Evolutionary conservation across 2,329 filamentous ascomycete genomes (phyloP).

Genomic region (Macroventuria anomochaeta): DNA sequence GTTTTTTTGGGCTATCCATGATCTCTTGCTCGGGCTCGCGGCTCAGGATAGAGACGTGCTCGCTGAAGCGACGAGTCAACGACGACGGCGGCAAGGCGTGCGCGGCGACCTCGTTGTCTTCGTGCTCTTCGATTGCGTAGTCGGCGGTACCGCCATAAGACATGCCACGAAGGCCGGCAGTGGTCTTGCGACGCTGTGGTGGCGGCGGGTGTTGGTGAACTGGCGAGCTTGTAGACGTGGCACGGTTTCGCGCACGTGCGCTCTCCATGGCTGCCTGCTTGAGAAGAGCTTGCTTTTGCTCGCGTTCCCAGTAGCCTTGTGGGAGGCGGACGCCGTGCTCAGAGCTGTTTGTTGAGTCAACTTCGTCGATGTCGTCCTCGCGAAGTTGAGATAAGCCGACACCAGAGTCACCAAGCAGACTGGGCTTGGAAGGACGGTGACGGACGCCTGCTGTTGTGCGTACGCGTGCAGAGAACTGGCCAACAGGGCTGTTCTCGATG

Average conservation of each 20-base stretch:
- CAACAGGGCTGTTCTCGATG: conserved; percentile 50
- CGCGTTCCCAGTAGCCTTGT: conserved; percentile 41
- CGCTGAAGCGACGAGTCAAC: conserved; percentile 47
- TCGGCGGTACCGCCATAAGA: conserved; percentile 67
- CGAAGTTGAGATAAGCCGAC: conserved; percentile 42
- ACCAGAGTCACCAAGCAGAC: conserved; percentile 69
- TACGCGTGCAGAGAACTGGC: conserved; percentile 59
- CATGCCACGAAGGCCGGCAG: conserved; percentile 62
- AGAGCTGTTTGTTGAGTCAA: conserved; percentile 66
- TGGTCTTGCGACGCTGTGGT: conserved; percentile 35
- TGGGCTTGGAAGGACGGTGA: conserved; percentile 80
- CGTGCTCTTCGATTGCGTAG: conserved; percentile 74
- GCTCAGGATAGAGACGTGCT: conserved; percentile 35
- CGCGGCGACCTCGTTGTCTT: conserved; percentile 65
- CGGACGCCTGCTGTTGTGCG: conserved; percentile 60
- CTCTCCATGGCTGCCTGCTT: conserved; percentile 48
- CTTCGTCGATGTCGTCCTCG: conserved; percentile 64
- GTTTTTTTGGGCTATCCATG: conserved; percentile 32
- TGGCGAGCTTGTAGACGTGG: conserved; percentile 39
- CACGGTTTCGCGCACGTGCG: conserved; percentile 42
- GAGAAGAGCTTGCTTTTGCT: conserved; percentile 42
- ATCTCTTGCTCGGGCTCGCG: conserved; percentile 36
- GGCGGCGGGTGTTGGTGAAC: conserved; percentile 27
- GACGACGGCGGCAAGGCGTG: conserved; percentile 42
- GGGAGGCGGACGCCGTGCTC: conserved; percentile 56